Evolutionary conservation across 768 basidiomycete species (phyloP), one percentile per base, ranked within the genome.

Genomic region (Amanita fuliginea): DNA sequence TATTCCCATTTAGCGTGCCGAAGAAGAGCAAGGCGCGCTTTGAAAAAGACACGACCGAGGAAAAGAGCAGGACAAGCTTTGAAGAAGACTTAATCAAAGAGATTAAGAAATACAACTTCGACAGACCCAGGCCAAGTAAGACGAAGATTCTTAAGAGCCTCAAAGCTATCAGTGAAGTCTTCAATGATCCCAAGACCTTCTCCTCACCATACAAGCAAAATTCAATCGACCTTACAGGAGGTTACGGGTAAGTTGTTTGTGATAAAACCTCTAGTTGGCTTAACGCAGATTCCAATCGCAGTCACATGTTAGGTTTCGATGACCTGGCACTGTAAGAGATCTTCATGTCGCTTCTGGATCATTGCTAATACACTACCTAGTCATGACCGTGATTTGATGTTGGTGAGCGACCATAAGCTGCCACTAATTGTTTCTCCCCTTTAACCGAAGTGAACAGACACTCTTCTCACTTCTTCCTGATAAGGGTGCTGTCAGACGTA

Each of bases 1-100:
- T 61, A 36, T 63, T 61, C 34, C 59, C 60, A 6, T 53, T 61
- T 37, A 50, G 42, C 3, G 49, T 45, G 22, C 59, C 59, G 6
- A 18, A 18, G 2, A 26, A 39, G 4, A 51, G 46, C 8, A 36
- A 39, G 19, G 34, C 21, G 10, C n/a, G 47, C 13, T 36, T 56
- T 35, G 45, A 35, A 47, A 9, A 30, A 3, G 32, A 2, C 32
- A 1, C 4, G 13, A 32, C 13, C 11, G 32, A 13, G 4, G 18
- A 19, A 2, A 32, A 39, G 7, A 47, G 49, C 8, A 36, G 35
- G 19, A 26, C 21, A 9, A 6, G 50, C n/a, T 36, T 56, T 35
- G 45, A 35, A 47, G 34, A 9, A 26, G 10, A 19, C 3, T 32
- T 35, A 13, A 3, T n/a, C 36, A 10, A 33, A 19, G 26, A 37